Evolutionary conservation across 208 protist genomes (phyloP), one percentile per base, ranked within the genome.

Genomic region (Leishmania major): DNA sequence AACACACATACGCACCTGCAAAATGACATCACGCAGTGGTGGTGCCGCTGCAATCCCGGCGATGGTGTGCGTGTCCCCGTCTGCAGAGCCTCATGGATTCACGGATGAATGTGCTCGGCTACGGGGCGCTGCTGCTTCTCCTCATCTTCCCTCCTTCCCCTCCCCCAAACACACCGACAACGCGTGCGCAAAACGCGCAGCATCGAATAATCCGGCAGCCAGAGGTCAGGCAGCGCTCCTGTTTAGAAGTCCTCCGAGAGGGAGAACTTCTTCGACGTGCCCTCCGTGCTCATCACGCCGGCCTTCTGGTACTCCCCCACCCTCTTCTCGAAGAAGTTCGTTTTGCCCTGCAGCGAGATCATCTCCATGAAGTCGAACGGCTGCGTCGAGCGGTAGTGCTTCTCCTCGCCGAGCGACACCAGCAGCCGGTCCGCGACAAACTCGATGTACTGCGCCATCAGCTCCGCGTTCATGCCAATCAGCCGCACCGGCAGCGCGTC

Each of bases 311-410:
- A 99, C 88, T 99, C 99, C 55, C 97, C 96, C 37, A 99, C 99
- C 87, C 98, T 98, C 81, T 97, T 98, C 93, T 99, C 99, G 85
- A 99, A 99, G 91, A 99, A 99, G 97, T 99, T 99, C 51, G 99
- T 99, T 96, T 99, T 99, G 81, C 98, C 96, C 88, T 99, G 94
- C 62, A 99, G 91, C 25, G 97, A 99, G 81, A 99, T 99, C 89
- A 99, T 96, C 85, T 99, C 99, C 99, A 99, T 99, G 93, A 99
- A 99, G 86, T 99, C 98, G 83, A 99, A 99, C 17, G 99, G 99
- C 90, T 99, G 99, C 73, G 85, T 86, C n/a, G 88, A 64, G 76
- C 99, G 98, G 93, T 99, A 99, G 79, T 97, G 81, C 89, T 99
- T 99, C 77, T 92, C 89, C 77, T 93, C 87, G 35, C 98, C 99